Evolutionary conservation across 805 yeast species (phyloP).

Genomic region (Pichia sporocuriosa): DNA sequence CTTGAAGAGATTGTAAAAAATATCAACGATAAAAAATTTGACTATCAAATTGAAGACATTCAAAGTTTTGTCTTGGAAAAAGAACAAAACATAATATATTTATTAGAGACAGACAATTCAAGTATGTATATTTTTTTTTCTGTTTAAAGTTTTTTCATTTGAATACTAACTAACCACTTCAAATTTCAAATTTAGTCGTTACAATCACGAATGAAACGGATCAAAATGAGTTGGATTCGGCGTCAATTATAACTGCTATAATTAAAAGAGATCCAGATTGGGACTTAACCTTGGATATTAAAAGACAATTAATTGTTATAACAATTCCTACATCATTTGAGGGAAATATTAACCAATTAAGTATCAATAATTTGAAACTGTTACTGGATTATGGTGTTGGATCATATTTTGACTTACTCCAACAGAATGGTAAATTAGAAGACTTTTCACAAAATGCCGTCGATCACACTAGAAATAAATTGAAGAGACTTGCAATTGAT

Average conservation of each 20-base stretch:
- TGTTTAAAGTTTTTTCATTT: not conserved
- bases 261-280: not conserved
- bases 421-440: slow-evolving; percentile 12
- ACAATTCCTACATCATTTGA: not conserved
- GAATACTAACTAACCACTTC: not conserved
- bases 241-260: not conserved
- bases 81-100: not conserved
- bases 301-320: not conserved
- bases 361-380: slow-evolving; percentile 46
- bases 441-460: slow-evolving; percentile 30
- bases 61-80: not conserved
- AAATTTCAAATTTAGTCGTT: not conserved
- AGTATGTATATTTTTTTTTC: not conserved
- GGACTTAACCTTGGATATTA: not conserved
- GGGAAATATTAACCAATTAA: not conserved
- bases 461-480: slow-evolving; percentile 48
- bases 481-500: slow-evolving; percentile 61
- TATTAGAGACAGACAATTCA: not conserved
- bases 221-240: not conserved
- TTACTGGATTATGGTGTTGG: slow-evolving; percentile 58
- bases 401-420: slow-evolving; percentile 58
- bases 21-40: not conserved
- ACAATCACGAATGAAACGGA: slow-evolving; percentile 1
- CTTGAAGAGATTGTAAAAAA: not conserved
- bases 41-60: not conserved